Evolutionary conservation across 1,139 yeast species (phyloP).

Genomic region (Taiozyma sp.): DNA sequence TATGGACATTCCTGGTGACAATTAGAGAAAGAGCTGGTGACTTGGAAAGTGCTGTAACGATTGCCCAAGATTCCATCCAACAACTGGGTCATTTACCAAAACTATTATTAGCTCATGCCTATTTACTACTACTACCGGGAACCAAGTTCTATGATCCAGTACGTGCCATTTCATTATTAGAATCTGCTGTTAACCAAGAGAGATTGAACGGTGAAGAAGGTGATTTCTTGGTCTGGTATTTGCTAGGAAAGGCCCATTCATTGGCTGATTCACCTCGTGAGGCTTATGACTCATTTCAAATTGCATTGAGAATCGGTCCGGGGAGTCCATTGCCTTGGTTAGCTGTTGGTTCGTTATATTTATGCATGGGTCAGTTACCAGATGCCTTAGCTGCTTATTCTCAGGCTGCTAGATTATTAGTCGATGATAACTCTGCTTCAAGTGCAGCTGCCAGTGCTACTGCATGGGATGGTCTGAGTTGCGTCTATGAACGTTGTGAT

Average conservation of each 20-base stretch:
- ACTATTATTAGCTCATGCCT: slow-evolving; percentile 43
- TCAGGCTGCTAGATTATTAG: slow-evolving; percentile 52
- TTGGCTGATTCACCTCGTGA: slow-evolving; percentile 41
- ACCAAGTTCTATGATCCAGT: slow-evolving; percentile 28
- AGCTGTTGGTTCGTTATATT: slow-evolving; percentile 57
- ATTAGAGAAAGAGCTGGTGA: slow-evolving; percentile 48
- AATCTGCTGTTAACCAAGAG: slow-evolving; percentile 33
- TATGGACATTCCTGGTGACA: slow-evolving; percentile 50
- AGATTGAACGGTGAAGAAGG: slow-evolving; percentile 26
- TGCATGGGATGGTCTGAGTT: slow-evolving; percentile 62
- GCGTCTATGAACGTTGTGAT: slow-evolving; percentile 63
- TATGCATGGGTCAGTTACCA: slow-evolving; percentile 54
- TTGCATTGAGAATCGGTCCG: slow-evolving; percentile 51
- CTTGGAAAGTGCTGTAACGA: slow-evolving; percentile 41
- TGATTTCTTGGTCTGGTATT: slow-evolving; percentile 49
- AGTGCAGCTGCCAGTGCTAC: slow-evolving; percentile 44
- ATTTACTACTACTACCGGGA: slow-evolving; percentile 32
- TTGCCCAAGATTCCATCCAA: slow-evolving; percentile 43
- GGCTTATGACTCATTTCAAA: slow-evolving; percentile 56
- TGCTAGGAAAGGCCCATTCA: slow-evolving; percentile 52
- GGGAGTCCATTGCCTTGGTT: slow-evolving; percentile 59
- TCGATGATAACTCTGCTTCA: slow-evolving; percentile 37
- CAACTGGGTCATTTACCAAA: slow-evolving; percentile 42
- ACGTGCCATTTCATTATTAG: slow-evolving; percentile 35
- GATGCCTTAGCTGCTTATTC: slow-evolving; percentile 67